phyloP scores from a whole-genome alignment of 1,284 basidiomycete species.

The Coniferiporia sulphurascens region DNA sequence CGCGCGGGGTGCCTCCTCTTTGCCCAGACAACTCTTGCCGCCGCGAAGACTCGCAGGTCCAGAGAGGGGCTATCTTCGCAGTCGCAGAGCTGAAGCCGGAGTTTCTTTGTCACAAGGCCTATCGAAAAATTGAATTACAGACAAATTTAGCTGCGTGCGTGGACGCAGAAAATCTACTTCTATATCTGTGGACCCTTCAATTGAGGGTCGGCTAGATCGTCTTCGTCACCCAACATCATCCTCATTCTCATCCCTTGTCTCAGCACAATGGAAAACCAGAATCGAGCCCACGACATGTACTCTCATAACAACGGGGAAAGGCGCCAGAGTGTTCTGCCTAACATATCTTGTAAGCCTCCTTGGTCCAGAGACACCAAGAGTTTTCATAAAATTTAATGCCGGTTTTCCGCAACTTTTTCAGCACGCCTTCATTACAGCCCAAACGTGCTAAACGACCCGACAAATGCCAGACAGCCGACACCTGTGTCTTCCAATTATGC shows the following conservation, averaged over 20 bases:
- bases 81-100: conserved; percentile 5
- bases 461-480: conserved; percentile 3
- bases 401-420: not conserved
- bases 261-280: conserved; percentile 11
- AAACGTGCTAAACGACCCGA: not conserved
- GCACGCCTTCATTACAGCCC: conserved; percentile 4
- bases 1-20: conserved; percentile 1
- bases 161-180: conserved; percentile 6
- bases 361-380: not conserved
- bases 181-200: conserved; percentile 13
- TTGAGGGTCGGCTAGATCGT: not conserved
- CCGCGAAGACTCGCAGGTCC: not conserved
- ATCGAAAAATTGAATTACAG: conserved; percentile 5
- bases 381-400: not conserved
- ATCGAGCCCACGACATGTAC: conserved; percentile 3
- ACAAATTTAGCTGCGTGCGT: conserved; percentile 10
- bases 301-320: conserved; percentile 7
- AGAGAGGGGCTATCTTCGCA: conserved; percentile 7
- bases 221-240: conserved; percentile 6
- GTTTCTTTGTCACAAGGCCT: conserved; percentile 1
- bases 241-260: conserved; percentile 2
- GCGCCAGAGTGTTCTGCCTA: conserved; percentile 12
- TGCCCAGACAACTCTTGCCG: conserved; percentile 5
- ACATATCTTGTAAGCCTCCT: conserved; percentile 13
- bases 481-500: conserved; percentile 6